Evolutionary conservation across 768 basidiomycete species (phyloP).

Genomic region (Suillus americanus): DNA sequence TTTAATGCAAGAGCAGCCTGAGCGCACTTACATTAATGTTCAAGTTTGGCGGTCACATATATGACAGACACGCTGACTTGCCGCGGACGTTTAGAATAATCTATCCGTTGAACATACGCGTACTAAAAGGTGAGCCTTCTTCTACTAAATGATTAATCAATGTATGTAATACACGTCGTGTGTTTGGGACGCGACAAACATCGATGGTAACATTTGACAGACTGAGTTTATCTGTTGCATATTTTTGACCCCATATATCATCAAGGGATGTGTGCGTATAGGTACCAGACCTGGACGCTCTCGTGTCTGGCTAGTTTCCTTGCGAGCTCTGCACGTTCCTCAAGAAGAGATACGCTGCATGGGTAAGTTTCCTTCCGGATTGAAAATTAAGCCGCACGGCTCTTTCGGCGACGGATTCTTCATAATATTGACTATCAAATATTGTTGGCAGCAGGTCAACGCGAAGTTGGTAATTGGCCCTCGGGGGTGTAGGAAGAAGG

Average conservation of each 20-base stretch:
- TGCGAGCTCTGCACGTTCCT: background rate
- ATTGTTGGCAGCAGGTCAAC: background rate
- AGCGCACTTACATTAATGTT: background rate
- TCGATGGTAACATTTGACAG: background rate
- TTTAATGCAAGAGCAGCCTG: background rate
- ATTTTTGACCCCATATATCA: background rate
- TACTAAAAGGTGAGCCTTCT: background rate
- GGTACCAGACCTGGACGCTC: background rate
- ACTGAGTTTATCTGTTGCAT: background rate
- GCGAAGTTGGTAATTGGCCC: no score
- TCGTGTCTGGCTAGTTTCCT: background rate
- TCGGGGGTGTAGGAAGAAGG: background rate
- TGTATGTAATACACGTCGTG: background rate
- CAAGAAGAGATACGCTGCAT: background rate
- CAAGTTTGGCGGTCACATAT: background rate
- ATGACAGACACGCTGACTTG: background rate
- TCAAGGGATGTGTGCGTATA: background rate
- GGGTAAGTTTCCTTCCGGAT: background rate
- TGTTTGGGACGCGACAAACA: background rate
- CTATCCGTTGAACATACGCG: background rate
- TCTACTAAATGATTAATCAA: background rate
- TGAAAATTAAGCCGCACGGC: background rate
- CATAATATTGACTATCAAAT: background rate
- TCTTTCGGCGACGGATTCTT: background rate
- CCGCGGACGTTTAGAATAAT: background rate